Percentiles rank a stretch among this genome's conserved stretches.
Evolutionary conservation across 371 early-diverging fungal genomes (phyloP).

Genomic region (Lichtheimia ornata): DNA sequence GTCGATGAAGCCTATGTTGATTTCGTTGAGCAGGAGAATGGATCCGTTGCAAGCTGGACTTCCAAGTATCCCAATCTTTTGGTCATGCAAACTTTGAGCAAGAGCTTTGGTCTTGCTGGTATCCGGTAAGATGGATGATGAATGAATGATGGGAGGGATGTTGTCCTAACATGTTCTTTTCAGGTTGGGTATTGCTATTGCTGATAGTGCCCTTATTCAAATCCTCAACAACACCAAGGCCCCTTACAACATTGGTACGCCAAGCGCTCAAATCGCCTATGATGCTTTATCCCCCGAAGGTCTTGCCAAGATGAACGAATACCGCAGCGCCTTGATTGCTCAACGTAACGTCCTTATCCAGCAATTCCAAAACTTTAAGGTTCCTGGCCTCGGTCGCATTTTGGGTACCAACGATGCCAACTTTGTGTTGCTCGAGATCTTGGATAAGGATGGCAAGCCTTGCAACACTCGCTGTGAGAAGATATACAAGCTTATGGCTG

Average conservation of each 20-base stretch:
- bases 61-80: constrained; percentile 87
- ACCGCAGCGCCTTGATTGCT: constrained; percentile 54
- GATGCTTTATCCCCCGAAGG: constrained; percentile 76
- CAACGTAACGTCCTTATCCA: constrained; percentile 70
- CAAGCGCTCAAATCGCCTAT: constrained; percentile 78
- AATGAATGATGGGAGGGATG: neutral
- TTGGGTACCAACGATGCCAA: constrained; percentile 92
- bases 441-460: constrained; percentile 58
- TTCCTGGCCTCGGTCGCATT: constrained; percentile 68
- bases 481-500: constrained; percentile 85
- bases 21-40: constrained; percentile 74
- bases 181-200: constrained; percentile 86
- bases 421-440: constrained; percentile 87
- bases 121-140: constrained; percentile 46
- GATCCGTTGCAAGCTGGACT: constrained; percentile 78
- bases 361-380: constrained; percentile 42
- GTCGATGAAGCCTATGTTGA: constrained; percentile 99
- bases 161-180: neutral
- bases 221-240: constrained; percentile 96
- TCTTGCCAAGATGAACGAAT: constrained; percentile 66
- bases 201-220: constrained; percentile 75
- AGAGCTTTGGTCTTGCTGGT: constrained; percentile 97
- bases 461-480: constrained; percentile 71
- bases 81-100: constrained; percentile 96
- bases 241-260: constrained; percentile 95